Evolutionary conservation across 2,329 filamentous ascomycete species (phyloP).

Genomic region (Alternaria triticimaculans): DNA sequence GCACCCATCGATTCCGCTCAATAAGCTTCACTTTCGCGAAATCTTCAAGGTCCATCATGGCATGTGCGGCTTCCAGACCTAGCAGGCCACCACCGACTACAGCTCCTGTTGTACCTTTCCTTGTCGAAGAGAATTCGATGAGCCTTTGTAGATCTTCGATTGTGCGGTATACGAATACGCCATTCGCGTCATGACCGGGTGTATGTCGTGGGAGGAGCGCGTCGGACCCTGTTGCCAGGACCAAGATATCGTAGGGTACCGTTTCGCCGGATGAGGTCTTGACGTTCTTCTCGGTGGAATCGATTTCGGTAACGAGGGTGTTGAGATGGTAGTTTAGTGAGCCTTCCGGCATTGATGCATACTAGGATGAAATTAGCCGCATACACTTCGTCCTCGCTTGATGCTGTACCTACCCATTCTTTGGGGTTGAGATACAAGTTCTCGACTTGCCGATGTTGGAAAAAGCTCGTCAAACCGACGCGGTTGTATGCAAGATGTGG

Average conservation of each 20-base stretch:
- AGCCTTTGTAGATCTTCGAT: slow-evolving; percentile 81
- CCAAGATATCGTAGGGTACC: slow-evolving; percentile 78
- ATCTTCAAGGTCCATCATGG: slow-evolving; percentile 83
- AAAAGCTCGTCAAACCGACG: slow-evolving; percentile 87
- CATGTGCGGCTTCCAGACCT: slow-evolving; percentile 87
- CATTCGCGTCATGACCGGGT: slow-evolving; percentile 78
- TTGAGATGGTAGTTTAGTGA: slow-evolving; percentile 78
- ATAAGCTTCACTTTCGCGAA: slow-evolving; percentile 78
- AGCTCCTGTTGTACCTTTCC: slow-evolving; percentile 72
- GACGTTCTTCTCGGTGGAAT: slow-evolving; percentile 69
- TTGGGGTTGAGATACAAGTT: slow-evolving; percentile 85
- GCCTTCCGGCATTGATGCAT: slow-evolving; percentile 69
- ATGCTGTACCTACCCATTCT: slow-evolving; percentile 69
- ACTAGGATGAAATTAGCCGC: slow-evolving; percentile 55
- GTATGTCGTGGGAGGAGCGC: slow-evolving; percentile 76
- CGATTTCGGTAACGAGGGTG: slow-evolving; percentile 72
- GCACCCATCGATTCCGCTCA: slow-evolving; percentile 81
- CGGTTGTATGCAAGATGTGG: slow-evolving; percentile 88
- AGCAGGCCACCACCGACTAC: slow-evolving; percentile 86
- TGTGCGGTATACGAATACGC: slow-evolving; percentile 88
- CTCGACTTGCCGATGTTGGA: slow-evolving; percentile 83
- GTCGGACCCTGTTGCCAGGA: slow-evolving; percentile 86
- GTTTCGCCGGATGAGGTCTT: slow-evolving; percentile 72
- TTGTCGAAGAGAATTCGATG: slow-evolving; percentile 72
- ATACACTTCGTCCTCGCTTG: background rate